phyloP scores from a whole-genome alignment of 2,329 filamentous ascomycete genomes.

The Samsoniella hepiali region DNA sequence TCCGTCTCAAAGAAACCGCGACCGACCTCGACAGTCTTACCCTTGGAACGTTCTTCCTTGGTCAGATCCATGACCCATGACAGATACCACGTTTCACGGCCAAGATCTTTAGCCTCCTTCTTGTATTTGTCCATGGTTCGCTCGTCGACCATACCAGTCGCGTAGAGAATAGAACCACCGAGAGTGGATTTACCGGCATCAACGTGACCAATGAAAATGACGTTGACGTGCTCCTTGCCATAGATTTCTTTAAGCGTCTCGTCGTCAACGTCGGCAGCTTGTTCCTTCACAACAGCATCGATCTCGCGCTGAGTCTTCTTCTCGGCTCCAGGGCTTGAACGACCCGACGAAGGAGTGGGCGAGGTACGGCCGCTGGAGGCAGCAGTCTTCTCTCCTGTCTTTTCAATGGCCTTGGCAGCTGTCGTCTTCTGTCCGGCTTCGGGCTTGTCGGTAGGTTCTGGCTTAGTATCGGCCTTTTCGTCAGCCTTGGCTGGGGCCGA shows the following conservation, averaged over 20 bases:
- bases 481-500: conserved; percentile 38
- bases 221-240: conserved; percentile 88
- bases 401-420: conserved; percentile 86
- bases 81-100: conserved; percentile 97
- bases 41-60: conserved; percentile 92
- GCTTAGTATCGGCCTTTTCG: conserved; percentile 41
- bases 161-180: conserved; percentile 87
- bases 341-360: conserved; percentile 77
- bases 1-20: conserved; percentile 96
- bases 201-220: conserved; percentile 97
- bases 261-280: conserved; percentile 68
- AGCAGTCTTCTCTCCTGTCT: conserved; percentile 66
- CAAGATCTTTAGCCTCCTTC: conserved; percentile 91
- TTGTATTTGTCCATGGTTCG: conserved; percentile 98
- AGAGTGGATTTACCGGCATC: conserved; percentile 97
- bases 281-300: conserved; percentile 82
- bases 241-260: conserved; percentile 89
- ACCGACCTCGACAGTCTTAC: conserved; percentile 97
- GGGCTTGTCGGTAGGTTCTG: conserved; percentile 47
- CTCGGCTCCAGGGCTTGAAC: conserved; percentile 66
- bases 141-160: conserved; percentile 98
- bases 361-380: conserved; percentile 66
- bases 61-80: conserved; percentile 98
- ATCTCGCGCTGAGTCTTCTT: conserved; percentile 60
- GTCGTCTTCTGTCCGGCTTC: conserved; percentile 80